Evolutionary conservation across 2,329 filamentous ascomycete species (phyloP), one percentile per base, ranked within the genome.

Genomic region (Ilyonectria destructans): DNA sequence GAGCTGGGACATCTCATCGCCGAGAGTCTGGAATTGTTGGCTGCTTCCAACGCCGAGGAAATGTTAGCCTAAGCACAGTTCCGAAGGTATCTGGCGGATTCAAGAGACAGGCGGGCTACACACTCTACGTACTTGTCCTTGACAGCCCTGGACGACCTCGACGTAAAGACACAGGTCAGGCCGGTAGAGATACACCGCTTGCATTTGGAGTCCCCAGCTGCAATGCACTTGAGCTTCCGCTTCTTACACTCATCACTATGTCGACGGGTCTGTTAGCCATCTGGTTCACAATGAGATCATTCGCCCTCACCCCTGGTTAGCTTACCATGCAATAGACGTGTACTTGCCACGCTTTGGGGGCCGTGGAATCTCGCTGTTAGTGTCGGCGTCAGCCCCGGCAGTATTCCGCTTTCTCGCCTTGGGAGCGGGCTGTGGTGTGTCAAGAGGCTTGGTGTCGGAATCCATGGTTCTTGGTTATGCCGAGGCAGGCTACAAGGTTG

Each of bases 201-300:
- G 48, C 80, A 82, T 21, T 59, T 69, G 1, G 65, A 66, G 29
- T 77, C 70, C 5, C 72, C 71, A 0, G 67, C 65, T 1, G 77
- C 76, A 37, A 80, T 73, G 69, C 82, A 84, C 65, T 83, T 84
- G 62, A 83, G 79, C 63, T 83, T 83, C 31, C 80, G 71, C 45
- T 80, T 81, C 65, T 83, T 83, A 68, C 82, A 84, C 26, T 83
- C 80, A 57, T 83, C 78, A 31, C 80, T 79, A 31, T 10, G 48
- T 21, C 17, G 21, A 23, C 21, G 21, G 21, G 33, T 1, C 4
- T 12, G 58, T 77, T 49, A 77, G 60, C 51, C 43, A 17, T 31
- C 4, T 40, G 33, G 29, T 23, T 23, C 21, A 23, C 21, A 23
- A 23, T 23, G 21, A 23, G 21, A 23, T 23, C 21, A 23, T 23